Percentiles rank a stretch among this genome's conserved stretches.
Conservation (phyloP, 306 rosid species). For the Senna tora region DNA sequence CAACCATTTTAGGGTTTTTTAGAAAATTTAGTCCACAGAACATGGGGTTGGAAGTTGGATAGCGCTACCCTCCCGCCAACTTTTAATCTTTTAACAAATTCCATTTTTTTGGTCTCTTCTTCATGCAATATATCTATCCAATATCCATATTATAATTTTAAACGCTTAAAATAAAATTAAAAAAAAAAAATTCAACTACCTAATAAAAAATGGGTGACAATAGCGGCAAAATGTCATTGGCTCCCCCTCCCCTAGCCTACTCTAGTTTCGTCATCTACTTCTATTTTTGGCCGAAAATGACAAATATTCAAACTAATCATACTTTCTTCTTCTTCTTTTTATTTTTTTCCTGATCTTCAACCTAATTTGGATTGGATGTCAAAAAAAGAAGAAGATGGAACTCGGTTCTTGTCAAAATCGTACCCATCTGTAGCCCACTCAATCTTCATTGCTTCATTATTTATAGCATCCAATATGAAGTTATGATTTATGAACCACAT, state of each 20-base stretch:
- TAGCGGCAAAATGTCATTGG: too few relatives aligned
- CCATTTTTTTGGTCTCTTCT: too few relatives aligned
- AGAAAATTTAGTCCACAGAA: slow-evolving; percentile 42
- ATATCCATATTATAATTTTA: too few relatives aligned
- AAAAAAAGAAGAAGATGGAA: neutral
- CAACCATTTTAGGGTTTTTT: slow-evolving; percentile 15
- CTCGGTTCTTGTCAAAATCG: slow-evolving; percentile 1
- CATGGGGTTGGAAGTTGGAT: slow-evolving; percentile 25
- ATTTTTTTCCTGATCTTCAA: neutral
- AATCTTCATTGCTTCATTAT: neutral
- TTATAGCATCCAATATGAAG: neutral
- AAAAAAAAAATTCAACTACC: too few relatives aligned
- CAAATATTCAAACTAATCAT: slow-evolving; percentile 23
- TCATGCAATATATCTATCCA: too few relatives aligned
- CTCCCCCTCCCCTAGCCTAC: too few relatives aligned
- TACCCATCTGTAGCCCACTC: neutral
- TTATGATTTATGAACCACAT: too few relatives aligned
- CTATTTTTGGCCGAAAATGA: slow-evolving; percentile 15
- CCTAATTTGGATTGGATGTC: slow-evolving; percentile 28
- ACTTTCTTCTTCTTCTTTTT: neutral
- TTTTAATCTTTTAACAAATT: too few relatives aligned
- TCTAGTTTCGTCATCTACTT: slow-evolving; percentile 12
- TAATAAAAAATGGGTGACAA: too few relatives aligned
- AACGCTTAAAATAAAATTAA: too few relatives aligned
- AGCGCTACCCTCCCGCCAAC: too few relatives aligned